These are phyloP conservation scores for Cladorrhinum sp. DNA, from an alignment of 2,329 filamentous ascomycete genomes.

Conservation along the genomic window DNA sequence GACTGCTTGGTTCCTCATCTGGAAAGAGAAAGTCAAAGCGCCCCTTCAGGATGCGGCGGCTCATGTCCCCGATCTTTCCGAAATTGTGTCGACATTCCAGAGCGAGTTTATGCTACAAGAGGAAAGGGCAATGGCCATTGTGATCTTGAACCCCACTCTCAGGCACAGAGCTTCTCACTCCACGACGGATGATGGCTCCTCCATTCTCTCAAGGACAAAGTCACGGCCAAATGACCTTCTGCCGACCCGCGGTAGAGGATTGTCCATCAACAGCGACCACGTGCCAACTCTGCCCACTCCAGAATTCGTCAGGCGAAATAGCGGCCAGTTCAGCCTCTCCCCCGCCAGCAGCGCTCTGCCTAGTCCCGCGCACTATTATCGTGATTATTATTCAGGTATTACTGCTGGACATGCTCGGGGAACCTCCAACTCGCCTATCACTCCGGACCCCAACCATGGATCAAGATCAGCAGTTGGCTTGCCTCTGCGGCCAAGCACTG, in stretches of 20 bases:
- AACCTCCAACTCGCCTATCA: slow-evolving; percentile 56
- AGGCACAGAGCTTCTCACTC: slow-evolving; percentile 56
- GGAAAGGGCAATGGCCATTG: slow-evolving; percentile 66
- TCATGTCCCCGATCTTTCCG: slow-evolving; percentile 63
- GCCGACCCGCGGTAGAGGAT: slow-evolving; percentile 52
- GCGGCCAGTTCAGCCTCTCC: slow-evolving; percentile 63
- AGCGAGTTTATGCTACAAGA: slow-evolving; percentile 76
- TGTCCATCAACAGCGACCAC: slow-evolving; percentile 61
- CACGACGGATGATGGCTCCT: slow-evolving; percentile 55
- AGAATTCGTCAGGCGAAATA: slow-evolving; percentile 64
- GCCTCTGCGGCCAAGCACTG: slow-evolving; percentile 55
- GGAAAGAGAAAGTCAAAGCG: slow-evolving; percentile 77
- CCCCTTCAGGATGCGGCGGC: slow-evolving; percentile 63
- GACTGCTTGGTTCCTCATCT: slow-evolving; percentile 75
- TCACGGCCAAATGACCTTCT: slow-evolving; percentile 46
- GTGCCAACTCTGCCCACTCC: slow-evolving; percentile 62
- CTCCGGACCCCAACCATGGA: slow-evolving; percentile 47
- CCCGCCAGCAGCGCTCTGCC: slow-evolving; percentile 46
- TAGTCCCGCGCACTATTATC: slow-evolving; percentile 55
- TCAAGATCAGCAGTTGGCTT: slow-evolving; percentile 25
- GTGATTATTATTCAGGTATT: slow-evolving; percentile 49
- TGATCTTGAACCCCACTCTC: slow-evolving; percentile 71
- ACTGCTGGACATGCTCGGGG: slow-evolving; percentile 48
- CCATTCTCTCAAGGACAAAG: slow-evolving; percentile 42
- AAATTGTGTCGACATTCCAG: slow-evolving; percentile 75